Evolutionary conservation across 1,284 basidiomycete species (phyloP), one percentile per base, ranked within the genome.

Genomic region (Laetiporus sulphureus): DNA sequence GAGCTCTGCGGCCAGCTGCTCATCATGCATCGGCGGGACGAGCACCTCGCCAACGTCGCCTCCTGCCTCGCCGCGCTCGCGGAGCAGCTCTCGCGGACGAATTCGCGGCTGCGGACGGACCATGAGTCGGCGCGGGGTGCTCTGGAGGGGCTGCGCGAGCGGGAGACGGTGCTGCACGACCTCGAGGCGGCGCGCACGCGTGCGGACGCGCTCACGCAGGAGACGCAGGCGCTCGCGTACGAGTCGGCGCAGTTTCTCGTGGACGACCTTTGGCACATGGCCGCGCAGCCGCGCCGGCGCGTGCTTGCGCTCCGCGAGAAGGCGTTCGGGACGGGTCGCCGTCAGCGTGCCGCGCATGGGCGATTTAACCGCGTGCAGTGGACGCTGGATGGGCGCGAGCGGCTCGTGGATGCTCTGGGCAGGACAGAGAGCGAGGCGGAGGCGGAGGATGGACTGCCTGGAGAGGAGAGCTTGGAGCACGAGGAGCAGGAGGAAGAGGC

Each of bases 371-470:
- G 78, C 5, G 59, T 83, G 45, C 83, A 88, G 57, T 78, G 79
- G 77, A 77, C 73, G 44, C 59, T 85, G 29, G 79, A 81, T 51
- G 83, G 82, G 5, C 52, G 57, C 27, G 71, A 74, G 56, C 63
- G 74, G 34, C 57, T 79, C 1, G 83, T 88, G 36, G 84, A 88
- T 58, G 59, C 64, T 27, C 55, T 75, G 32, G 84, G 85, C 11
- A 65, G 83, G 35, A 87, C 82, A 42, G 83, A 84, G 63, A 77
- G 74, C 46, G 84, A 88, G 60, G 83, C 69, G 18, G 81, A 81
- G 52, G 84, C 87, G 50, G 85, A 88, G 57, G 63, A 61, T 31
- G 63, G 54, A 38, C 59, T 75, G 4, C 73, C 72, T 16, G 42
- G 30, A 3, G 36, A 45, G 18, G 44, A 42, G 25, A 64, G 59